Conservation (phyloP, 441 rosid genomes). For the Capsella rubella region DNA sequence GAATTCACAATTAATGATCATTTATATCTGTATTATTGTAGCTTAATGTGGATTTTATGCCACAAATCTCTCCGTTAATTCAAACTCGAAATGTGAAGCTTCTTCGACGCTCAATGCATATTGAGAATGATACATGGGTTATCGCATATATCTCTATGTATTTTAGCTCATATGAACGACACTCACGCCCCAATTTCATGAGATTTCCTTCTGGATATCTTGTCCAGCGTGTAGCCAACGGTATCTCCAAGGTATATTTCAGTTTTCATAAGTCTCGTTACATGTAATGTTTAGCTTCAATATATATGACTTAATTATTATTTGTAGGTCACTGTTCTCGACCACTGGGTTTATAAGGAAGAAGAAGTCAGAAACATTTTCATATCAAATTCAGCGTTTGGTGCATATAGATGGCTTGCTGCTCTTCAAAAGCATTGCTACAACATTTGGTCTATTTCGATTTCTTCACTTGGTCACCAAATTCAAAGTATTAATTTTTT, state of each 20-base stretch:
- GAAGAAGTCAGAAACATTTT: conserved; percentile 40
- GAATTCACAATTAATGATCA: neutral
- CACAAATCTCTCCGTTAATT: conserved; percentile 44
- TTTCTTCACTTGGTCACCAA: neutral
- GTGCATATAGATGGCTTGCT: conserved; percentile 56
- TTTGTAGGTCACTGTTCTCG: conserved; percentile 62
- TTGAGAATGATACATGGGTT: conserved; percentile 52
- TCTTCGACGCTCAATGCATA: conserved; percentile 55
- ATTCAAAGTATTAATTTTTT: neutral
- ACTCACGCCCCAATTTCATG: conserved; percentile 35
- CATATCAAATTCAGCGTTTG: conserved; percentile 45
- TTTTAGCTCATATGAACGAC: conserved; percentile 31
- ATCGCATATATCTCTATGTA: conserved; percentile 56
- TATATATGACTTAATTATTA: neutral
- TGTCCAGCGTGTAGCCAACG: conserved; percentile 49
- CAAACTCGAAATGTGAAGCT: conserved; percentile 53
- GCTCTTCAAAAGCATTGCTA: conserved; percentile 51
- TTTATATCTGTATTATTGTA: conserved; percentile 12
- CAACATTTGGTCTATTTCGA: conserved; percentile 6
- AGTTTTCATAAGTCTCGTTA: neutral
- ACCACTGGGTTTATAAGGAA: conserved; percentile 58
- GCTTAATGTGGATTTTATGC: conserved; percentile 55
- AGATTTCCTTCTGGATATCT: conserved; percentile 66
- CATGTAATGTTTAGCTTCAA: neutral
- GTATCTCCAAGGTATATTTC: conserved; percentile 48